Evolutionary conservation across 257 asterid species (phyloP).

Genomic region (Ligustrum vulgare): DNA sequence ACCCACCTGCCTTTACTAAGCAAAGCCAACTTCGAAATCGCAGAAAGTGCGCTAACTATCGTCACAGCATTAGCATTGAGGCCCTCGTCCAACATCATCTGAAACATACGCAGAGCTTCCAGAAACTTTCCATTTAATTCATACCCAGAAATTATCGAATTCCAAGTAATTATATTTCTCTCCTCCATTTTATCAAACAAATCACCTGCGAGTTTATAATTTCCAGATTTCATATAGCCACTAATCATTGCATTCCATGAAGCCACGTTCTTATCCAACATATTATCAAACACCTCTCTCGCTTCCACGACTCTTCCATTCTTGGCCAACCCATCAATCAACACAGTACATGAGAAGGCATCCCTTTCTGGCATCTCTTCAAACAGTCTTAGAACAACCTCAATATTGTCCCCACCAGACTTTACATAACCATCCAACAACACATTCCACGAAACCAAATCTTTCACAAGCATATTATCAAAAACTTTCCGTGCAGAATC

Average conservation of each 20-base stretch:
- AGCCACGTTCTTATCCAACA: not conserved
- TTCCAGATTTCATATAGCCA: not conserved
- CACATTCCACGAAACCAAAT: conserved; percentile 18
- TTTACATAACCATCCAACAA: conserved; percentile 23
- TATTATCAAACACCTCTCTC: conserved; percentile 12
- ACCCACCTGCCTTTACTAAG: conserved; percentile 5
- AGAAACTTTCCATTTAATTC: not conserved
- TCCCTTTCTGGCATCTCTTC: conserved; percentile 20
- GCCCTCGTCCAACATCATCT: not conserved
- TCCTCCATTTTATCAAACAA: not conserved
- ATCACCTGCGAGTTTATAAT: not conserved
- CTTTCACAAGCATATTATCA: not conserved
- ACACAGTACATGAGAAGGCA: conserved; percentile 20
- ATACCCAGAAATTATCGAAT: not conserved
- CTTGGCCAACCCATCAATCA: conserved; percentile 20
- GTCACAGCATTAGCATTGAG: conserved; percentile 6
- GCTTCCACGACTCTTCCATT: conserved; percentile 22
- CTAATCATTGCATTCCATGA: not conserved
- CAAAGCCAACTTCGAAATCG: conserved; percentile 9
- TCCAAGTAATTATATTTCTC: not conserved
- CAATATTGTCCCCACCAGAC: conserved; percentile 12
- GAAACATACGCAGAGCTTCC: not conserved
- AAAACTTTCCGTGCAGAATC: conserved; percentile 11
- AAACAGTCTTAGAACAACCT: conserved; percentile 8
- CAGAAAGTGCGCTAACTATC: conserved; percentile 17